Evolutionary conservation across 2,329 filamentous ascomycete species (phyloP).

Genomic region (Niveomyces coronatus): DNA sequence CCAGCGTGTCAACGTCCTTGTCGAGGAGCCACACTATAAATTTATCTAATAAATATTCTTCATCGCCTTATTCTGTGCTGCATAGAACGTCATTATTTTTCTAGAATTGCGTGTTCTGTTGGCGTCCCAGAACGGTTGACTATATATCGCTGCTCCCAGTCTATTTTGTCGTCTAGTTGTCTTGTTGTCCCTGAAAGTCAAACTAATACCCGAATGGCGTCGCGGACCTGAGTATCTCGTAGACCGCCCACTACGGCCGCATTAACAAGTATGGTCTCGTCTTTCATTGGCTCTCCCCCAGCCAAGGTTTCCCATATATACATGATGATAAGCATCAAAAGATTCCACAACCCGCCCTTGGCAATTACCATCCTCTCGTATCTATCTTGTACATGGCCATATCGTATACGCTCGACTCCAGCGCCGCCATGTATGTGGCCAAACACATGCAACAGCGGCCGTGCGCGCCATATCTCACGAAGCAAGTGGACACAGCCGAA

Average conservation of each 20-base stretch:
- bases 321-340: neutral
- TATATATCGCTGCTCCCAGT: too few species aligned
- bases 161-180: too few species aligned
- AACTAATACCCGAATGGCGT: too few species aligned
- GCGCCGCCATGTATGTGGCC: constrained; percentile 55
- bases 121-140: too few species aligned
- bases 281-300: neutral
- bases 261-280: neutral
- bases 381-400: constrained; percentile 19
- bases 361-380: constrained; percentile 10
- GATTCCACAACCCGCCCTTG: neutral
- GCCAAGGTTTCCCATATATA: neutral
- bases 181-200: too few species aligned
- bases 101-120: too few species aligned
- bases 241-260: neutral
- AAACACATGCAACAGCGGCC: constrained; percentile 51
- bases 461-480: constrained; percentile 40
- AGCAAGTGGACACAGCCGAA: constrained; percentile 24
- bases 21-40: too few species aligned
- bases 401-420: constrained; percentile 21
- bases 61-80: too few species aligned
- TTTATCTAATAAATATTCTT: too few species aligned
- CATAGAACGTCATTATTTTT: too few species aligned
- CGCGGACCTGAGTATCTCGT: too few species aligned
- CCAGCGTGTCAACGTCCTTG: too few species aligned